These are phyloP conservation scores for Xerocomellus chrysenteron DNA, from an alignment of 768 basidiomycete genomes.

Conservation along the genomic window DNA sequence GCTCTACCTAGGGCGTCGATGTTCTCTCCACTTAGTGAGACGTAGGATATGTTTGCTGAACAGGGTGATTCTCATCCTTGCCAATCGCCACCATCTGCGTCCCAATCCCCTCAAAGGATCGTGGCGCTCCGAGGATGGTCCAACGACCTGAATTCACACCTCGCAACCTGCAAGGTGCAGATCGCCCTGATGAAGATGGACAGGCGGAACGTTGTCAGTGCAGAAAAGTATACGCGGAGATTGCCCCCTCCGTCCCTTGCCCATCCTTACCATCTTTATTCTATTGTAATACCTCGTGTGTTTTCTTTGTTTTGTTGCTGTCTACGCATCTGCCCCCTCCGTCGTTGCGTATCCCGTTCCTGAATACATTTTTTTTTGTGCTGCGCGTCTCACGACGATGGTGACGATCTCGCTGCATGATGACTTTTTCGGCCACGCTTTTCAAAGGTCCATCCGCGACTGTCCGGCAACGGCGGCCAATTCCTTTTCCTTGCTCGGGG, in stretches of 20 bases:
- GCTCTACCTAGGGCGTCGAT: constrained; percentile 57
- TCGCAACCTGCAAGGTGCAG: neutral
- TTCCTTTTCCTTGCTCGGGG: too few relatives aligned
- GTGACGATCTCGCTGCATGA: too few relatives aligned
- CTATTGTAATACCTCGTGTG: neutral
- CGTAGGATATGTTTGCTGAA: neutral
- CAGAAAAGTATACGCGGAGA: neutral
- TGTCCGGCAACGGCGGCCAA: too few relatives aligned
- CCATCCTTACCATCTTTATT: neutral
- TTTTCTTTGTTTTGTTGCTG: neutral
- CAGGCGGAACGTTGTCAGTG: neutral
- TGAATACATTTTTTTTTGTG: constrained; percentile 1
- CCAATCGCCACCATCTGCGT: too few relatives aligned
- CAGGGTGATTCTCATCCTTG: neutral
- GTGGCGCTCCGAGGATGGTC: constrained; percentile 27
- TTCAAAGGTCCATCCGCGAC: too few relatives aligned
- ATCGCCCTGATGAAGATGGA: neutral
- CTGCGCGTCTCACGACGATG: neutral
- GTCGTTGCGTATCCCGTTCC: neutral
- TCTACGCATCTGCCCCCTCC: neutral
- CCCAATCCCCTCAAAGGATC: constrained; percentile 22
- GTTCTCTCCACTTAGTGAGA: neutral
- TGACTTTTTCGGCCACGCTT: too few relatives aligned
- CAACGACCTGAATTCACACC: constrained; percentile 8
- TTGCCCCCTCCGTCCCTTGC: neutral